Evolutionary conservation across 2,329 filamentous ascomycete species (phyloP).

Genomic region (Leptographium flavum): DNA sequence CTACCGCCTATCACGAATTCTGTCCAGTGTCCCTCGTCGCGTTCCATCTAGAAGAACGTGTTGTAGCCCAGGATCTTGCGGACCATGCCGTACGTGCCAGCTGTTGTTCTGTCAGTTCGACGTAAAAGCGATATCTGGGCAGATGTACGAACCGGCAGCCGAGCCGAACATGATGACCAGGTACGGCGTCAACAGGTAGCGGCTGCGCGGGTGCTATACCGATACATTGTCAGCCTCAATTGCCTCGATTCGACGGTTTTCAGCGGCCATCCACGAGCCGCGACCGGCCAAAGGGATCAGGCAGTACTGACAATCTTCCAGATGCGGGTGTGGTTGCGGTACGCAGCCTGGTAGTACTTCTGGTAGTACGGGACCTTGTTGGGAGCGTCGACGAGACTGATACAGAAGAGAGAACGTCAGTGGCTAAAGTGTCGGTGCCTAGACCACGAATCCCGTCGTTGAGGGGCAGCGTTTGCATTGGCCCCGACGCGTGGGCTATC

Average conservation of each 20-base stretch:
- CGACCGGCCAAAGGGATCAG: neutral
- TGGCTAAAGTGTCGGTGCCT: slow-evolving; percentile 11
- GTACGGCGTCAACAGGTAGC: slow-evolving; percentile 53
- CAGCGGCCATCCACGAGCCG: no score
- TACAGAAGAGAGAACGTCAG: slow-evolving; percentile 9
- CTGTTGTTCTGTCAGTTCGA: slow-evolving; percentile 17
- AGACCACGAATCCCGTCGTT: neutral
- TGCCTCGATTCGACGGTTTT: no score
- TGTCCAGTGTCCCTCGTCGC: neutral
- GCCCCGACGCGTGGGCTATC: neutral
- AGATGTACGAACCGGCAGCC: slow-evolving; percentile 33
- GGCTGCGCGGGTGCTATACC: slow-evolving; percentile 48
- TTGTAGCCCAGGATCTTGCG: slow-evolving; percentile 66
- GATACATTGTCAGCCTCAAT: slow-evolving; percentile 9
- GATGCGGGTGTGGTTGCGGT: slow-evolving; percentile 52
- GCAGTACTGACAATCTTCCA: slow-evolving; percentile 61
- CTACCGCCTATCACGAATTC: neutral
- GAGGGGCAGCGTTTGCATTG: neutral
- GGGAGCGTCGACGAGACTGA: slow-evolving; percentile 51
- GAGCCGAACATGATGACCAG: slow-evolving; percentile 48
- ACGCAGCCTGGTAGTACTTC: slow-evolving; percentile 60
- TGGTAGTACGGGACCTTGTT: slow-evolving; percentile 68
- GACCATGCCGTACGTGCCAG: slow-evolving; percentile 55
- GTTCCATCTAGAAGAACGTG: slow-evolving; percentile 43
- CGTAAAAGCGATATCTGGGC: neutral